These are phyloP conservation scores for Petunia secreta DNA, from an alignment of 257 asterid species.

Conservation along the genomic window DNA sequence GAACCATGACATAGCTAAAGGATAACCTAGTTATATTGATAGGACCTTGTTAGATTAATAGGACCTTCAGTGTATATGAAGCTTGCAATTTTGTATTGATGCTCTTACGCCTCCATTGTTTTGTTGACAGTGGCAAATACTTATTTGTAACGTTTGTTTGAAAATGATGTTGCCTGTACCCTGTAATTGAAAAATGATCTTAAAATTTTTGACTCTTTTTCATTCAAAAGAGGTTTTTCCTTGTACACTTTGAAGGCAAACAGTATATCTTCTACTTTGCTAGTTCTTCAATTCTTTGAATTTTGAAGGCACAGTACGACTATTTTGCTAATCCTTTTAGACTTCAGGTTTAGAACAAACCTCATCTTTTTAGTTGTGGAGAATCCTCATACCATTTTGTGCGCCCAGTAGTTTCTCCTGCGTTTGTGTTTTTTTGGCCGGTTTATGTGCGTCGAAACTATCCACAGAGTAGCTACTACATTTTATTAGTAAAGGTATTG, in stretches of 20 bases:
- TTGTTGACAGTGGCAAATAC: not conserved
- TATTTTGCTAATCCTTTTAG: not conserved
- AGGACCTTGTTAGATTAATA: not conserved
- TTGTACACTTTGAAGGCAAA: not conserved
- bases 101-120: not conserved
- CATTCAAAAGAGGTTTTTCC: not conserved
- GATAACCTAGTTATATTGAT: not conserved
- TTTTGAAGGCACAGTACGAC: not conserved
- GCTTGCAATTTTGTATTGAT: not conserved
- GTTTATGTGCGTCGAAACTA: too few species aligned
- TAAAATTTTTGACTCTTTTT: not conserved
- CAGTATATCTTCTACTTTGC: not conserved
- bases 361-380: too few species aligned
- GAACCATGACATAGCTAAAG: conserved; percentile 44
- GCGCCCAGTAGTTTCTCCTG: too few species aligned
- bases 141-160: not conserved
- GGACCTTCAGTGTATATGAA: not conserved
- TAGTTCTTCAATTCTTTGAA: not conserved
- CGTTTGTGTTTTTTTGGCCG: too few species aligned
- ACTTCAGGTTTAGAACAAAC: too few species aligned
- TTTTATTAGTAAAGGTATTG: too few species aligned
- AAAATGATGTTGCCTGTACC: not conserved
- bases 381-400: too few species aligned
- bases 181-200: not conserved
- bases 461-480: too few species aligned